A percentile compares a stretch with the other conserved stretches of the same genome.
phyloP scores from a whole-genome alignment of 306 rosid genomes.

The Trifolium pratense region DNA sequence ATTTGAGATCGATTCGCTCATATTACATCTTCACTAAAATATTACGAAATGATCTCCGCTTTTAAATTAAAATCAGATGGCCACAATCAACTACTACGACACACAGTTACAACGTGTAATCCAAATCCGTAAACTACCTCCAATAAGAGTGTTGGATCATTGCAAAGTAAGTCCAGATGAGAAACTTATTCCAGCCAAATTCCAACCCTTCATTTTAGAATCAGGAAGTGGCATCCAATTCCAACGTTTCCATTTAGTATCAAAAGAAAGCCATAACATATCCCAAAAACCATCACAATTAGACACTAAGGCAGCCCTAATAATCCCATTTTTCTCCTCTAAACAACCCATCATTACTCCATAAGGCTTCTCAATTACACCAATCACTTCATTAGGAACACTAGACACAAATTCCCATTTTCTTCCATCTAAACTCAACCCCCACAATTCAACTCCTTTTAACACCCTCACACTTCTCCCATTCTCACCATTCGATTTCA shows the following conservation, averaged over 20 bases:
- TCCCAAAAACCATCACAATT: slow-evolving; percentile 66
- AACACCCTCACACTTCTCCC: slow-evolving; percentile 37
- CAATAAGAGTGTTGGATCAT: slow-evolving; percentile 2
- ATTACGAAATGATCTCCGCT: too few species aligned
- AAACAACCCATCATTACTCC: slow-evolving; percentile 76
- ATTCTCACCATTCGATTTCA: slow-evolving; percentile 48
- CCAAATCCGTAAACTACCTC: too few species aligned
- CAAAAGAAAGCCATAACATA: slow-evolving; percentile 56
- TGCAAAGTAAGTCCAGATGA: slow-evolving; percentile 59
- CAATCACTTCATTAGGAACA: slow-evolving; percentile 40
- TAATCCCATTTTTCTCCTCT: slow-evolving; percentile 52
- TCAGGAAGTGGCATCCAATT: slow-evolving; percentile 58
- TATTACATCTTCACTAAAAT: too few species aligned
- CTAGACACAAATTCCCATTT: slow-evolving; percentile 54
- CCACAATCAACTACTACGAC: too few species aligned
- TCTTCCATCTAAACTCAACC: slow-evolving; percentile 45
- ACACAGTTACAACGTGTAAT: too few species aligned
- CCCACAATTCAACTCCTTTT: slow-evolving; percentile 64
- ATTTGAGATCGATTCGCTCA: too few species aligned
- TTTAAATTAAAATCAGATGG: too few species aligned
- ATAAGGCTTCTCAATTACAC: slow-evolving; percentile 51
- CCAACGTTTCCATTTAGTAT: slow-evolving; percentile 46
- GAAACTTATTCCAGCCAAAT: slow-evolving; percentile 70
- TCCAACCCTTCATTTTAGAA: slow-evolving; percentile 66
- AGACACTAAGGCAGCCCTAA: slow-evolving; percentile 56